These are phyloP conservation scores for Exophiala sp. DNA, from an alignment of 2,329 filamentous ascomycete genomes.

Conservation along the genomic window DNA sequence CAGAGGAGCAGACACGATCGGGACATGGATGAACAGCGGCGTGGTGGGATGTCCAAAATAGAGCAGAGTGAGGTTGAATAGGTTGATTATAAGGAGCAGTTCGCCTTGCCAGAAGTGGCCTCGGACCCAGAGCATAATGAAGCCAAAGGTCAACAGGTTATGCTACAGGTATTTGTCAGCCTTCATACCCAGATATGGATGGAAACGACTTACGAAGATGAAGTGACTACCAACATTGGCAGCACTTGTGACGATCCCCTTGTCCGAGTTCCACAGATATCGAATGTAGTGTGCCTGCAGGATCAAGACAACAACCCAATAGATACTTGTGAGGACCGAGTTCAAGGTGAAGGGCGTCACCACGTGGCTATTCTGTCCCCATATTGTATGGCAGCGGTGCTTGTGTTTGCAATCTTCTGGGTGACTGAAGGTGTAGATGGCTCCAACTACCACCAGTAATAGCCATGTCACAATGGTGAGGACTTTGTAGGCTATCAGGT, in stretches of 20 bases:
- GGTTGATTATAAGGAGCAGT: conserved; percentile 70
- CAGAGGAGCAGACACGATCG: conserved; percentile 69
- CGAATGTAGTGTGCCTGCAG: conserved; percentile 69
- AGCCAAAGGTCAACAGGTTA: conserved; percentile 76
- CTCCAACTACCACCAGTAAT: conserved; percentile 61
- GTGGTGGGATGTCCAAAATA: conserved; percentile 75
- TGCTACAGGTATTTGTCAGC: conserved; percentile 38
- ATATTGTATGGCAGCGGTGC: conserved; percentile 59
- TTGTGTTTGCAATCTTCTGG: conserved; percentile 55
- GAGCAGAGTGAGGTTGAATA: conserved; percentile 68
- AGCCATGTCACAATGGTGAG: conserved; percentile 69
- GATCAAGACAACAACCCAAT: conserved; percentile 53
- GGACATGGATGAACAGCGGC: conserved; percentile 67
- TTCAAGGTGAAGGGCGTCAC: conserved; percentile 72
- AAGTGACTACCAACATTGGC: conserved; percentile 77
- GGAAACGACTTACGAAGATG: conserved; percentile 48
- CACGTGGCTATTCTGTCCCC: conserved; percentile 63
- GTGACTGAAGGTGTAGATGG: conserved; percentile 65
- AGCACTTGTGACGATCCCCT: conserved; percentile 59
- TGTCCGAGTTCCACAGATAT: conserved; percentile 65
- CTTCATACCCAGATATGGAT: neutral
- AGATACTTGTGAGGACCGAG: conserved; percentile 57
- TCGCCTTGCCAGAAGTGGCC: conserved; percentile 70
- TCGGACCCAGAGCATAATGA: conserved; percentile 76
- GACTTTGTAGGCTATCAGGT: conserved; percentile 68